Evolutionary conservation across 1,284 basidiomycete species (phyloP).

Genomic region (Sparassis latifolia): DNA sequence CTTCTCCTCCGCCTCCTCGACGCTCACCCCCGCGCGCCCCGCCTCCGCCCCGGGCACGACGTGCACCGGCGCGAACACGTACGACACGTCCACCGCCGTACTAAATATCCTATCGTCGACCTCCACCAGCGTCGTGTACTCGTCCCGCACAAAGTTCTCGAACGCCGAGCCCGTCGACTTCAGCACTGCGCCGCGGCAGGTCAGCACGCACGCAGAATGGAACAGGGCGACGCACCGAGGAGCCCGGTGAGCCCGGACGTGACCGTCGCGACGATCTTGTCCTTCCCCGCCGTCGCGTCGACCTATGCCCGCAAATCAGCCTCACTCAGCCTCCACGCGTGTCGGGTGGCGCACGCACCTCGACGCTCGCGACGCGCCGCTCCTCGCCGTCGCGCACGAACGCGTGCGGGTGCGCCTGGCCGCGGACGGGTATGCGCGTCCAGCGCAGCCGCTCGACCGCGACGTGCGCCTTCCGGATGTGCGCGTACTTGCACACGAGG

Average conservation of each 20-base stretch:
- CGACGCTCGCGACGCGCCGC: slow-evolving; percentile 65
- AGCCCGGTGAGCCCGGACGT: slow-evolving; percentile 72
- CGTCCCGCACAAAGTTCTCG: slow-evolving; percentile 77
- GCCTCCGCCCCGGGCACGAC: slow-evolving; percentile 43
- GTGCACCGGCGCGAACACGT: slow-evolving; percentile 50
- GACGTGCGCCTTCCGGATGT: slow-evolving; percentile 71
- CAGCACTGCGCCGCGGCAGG: slow-evolving; percentile 51
- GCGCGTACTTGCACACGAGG: slow-evolving; percentile 79
- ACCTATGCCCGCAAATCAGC: slow-evolving; percentile 32
- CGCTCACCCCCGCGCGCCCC: slow-evolving; percentile 39
- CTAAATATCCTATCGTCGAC: slow-evolving; percentile 87
- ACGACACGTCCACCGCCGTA: slow-evolving; percentile 73
- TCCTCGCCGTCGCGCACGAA: slow-evolving; percentile 91
- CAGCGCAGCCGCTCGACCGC: slow-evolving; percentile 82
- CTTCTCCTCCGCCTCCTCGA: slow-evolving; percentile 31
- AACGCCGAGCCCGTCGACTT: slow-evolving; percentile 90
- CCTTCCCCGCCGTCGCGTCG: slow-evolving; percentile 55
- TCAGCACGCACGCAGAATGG: neutral
- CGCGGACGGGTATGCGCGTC: slow-evolving; percentile 58
- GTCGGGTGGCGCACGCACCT: slow-evolving; percentile 34
- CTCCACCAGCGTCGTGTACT: slow-evolving; percentile 80
- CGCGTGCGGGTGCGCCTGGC: slow-evolving; percentile 65
- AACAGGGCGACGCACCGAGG: slow-evolving; percentile 42
- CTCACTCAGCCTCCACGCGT: neutral
- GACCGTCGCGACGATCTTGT: slow-evolving; percentile 54